phyloP scores from a whole-genome alignment of 1,284 basidiomycete genomes.

The Porogramme epimiltina region DNA sequence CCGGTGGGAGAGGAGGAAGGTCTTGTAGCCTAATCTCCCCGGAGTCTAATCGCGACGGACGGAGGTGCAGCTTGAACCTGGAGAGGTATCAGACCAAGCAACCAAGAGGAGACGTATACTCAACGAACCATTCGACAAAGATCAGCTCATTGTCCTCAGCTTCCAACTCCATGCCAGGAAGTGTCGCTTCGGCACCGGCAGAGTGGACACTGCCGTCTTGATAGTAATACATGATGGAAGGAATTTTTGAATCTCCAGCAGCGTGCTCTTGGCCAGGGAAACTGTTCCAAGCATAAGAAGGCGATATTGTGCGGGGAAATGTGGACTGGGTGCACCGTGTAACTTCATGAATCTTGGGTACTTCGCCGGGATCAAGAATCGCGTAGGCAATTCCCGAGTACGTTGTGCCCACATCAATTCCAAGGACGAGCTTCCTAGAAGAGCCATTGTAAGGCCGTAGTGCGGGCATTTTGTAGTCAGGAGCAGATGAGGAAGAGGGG shows the following conservation, averaged over 20 bases:
- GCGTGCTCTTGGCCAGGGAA: conserved; percentile 44
- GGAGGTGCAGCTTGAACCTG: conserved; percentile 64
- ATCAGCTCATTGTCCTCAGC: conserved; percentile 49
- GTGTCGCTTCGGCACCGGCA: conserved; percentile 54
- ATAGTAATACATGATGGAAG: conserved; percentile 57
- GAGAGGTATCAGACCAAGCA: background rate
- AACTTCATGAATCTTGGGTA: conserved; percentile 48
- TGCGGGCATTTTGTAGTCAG: too few relatives aligned
- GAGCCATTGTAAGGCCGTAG: conserved; percentile 16
- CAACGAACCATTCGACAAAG: conserved; percentile 51
- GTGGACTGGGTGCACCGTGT: conserved; percentile 36
- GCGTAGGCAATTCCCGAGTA: conserved; percentile 52
- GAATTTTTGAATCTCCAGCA: conserved; percentile 53
- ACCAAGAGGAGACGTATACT: background rate
- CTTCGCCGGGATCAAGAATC: conserved; percentile 46
- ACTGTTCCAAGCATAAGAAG: conserved; percentile 26
- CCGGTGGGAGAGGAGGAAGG: conserved; percentile 46
- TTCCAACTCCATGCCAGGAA: conserved; percentile 40
- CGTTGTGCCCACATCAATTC: conserved; percentile 55
- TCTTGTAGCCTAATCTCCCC: conserved; percentile 24
- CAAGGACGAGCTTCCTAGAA: conserved; percentile 45
- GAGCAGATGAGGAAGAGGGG: too few relatives aligned
- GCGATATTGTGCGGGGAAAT: too few relatives aligned
- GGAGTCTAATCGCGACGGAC: conserved; percentile 37
- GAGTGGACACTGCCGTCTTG: conserved; percentile 44